A percentile compares a stretch with the other conserved stretches of the same genome.
Evolutionary conservation across 129 eudicot species (phyloP).

Genomic region (Ambrosia trifida): DNA sequence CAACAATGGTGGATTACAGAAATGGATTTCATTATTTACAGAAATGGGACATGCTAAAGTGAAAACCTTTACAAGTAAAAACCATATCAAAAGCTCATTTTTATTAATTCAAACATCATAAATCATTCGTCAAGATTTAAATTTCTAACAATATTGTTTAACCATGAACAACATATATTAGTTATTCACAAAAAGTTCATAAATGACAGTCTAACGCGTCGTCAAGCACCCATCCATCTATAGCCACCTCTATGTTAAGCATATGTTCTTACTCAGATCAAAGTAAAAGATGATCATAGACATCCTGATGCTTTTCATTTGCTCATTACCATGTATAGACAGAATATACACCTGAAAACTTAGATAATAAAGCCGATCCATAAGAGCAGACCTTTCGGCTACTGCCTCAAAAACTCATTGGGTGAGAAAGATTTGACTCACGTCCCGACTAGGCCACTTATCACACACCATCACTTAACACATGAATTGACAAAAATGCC

Average conservation of each 20-base stretch:
- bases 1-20: no score
- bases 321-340: constrained; percentile 14
- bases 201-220: no score
- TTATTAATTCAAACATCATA: neutral
- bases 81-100: neutral
- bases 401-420: neutral
- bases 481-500: no score
- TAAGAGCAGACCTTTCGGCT: constrained; percentile 6
- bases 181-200: no score
- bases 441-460: neutral
- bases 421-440: neutral
- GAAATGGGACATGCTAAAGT: neutral
- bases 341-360: constrained; percentile 21
- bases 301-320: constrained; percentile 4
- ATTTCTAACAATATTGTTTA: no score
- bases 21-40: no score
- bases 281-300: constrained; percentile 3
- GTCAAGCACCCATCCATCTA: no score
- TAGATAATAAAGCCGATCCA: constrained; percentile 10
- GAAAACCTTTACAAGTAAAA: neutral
- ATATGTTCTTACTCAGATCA: neutral
- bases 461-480: constrained; percentile 11
- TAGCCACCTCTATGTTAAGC: neutral
- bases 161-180: no score
- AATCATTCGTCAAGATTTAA: neutral